phyloP scores from a whole-genome alignment of 148 eudicot genomes.

The Nyssa sinensis region DNA sequence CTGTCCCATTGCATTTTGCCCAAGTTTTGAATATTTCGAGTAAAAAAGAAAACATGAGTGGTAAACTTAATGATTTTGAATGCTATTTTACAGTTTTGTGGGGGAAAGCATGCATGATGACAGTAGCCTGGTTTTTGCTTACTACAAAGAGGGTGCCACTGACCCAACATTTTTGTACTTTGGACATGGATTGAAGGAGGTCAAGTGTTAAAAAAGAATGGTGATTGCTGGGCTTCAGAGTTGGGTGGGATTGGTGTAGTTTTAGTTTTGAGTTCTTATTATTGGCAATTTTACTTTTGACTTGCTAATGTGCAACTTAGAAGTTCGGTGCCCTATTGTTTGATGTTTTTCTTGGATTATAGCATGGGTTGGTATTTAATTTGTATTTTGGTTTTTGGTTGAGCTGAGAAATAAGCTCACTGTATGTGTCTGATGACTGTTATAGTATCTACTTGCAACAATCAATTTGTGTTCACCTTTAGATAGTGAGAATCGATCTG shows the following conservation, averaged over 20 bases:
- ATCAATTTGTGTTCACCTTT: no score
- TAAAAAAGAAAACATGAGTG: neutral
- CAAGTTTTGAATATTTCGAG: no score
- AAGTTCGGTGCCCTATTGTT: neutral
- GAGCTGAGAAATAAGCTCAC: neutral
- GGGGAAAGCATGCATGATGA: slow-evolving; percentile 68
- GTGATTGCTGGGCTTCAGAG: neutral
- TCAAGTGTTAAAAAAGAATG: slow-evolving; percentile 29
- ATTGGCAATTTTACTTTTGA: neutral
- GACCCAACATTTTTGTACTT: slow-evolving; percentile 60
- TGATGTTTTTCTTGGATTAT: neutral
- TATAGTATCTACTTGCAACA: no score
- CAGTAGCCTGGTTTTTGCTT: slow-evolving; percentile 34
- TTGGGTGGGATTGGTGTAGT: neutral
- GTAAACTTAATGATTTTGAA: neutral
- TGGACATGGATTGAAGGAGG: slow-evolving; percentile 46
- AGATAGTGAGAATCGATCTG: no score
- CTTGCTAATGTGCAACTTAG: neutral
- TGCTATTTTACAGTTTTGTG: slow-evolving; percentile 42
- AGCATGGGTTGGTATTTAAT: neutral
- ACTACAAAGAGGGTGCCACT: slow-evolving; percentile 53
- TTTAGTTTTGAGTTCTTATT: neutral
- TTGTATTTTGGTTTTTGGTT: neutral
- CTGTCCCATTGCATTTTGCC: neutral
- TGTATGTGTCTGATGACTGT: no score